These are phyloP conservation scores for Diaporthe destruens DNA, from an alignment of 2,329 filamentous ascomycete species.

Conservation along the genomic window DNA sequence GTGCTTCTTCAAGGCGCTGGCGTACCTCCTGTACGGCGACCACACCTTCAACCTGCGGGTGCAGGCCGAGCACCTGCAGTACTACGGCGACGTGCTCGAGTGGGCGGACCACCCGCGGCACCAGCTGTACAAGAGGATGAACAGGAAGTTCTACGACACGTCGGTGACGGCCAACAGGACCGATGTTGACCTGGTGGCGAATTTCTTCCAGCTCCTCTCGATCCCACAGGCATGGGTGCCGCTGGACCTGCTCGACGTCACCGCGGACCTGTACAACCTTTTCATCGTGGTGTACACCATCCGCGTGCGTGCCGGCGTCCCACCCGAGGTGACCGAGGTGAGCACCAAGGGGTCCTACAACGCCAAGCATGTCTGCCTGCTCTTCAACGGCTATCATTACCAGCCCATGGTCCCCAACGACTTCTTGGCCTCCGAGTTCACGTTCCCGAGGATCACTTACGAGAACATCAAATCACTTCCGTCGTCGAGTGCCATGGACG, in stretches of 20 bases:
- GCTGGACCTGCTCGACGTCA: constrained; percentile 49
- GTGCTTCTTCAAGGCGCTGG: constrained; percentile 52
- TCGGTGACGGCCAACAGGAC: not conserved
- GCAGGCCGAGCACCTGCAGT: constrained; percentile 52
- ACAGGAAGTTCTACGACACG: constrained; percentile 44
- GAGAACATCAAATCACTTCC: constrained; percentile 28
- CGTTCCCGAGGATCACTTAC: constrained; percentile 49
- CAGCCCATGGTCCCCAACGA: constrained; percentile 52
- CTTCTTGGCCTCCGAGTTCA: constrained; percentile 50
- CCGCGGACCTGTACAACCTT: constrained; percentile 52
- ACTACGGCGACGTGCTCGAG: constrained; percentile 47
- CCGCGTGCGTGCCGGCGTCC: not conserved
- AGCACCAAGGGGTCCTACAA: constrained; percentile 50
- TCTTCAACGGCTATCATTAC: constrained; percentile 47
- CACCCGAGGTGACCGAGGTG: constrained; percentile 48
- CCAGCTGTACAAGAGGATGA: constrained; percentile 46
- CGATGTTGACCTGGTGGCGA: constrained; percentile 39
- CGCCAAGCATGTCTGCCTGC: constrained; percentile 51
- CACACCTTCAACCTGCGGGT: constrained; percentile 47
- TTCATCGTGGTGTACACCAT: constrained; percentile 50
- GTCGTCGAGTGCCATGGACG: not conserved
- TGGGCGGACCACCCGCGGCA: constrained; percentile 47
- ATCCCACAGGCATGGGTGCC: constrained; percentile 49
- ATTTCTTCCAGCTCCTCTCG: constrained; percentile 50
- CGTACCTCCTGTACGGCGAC: constrained; percentile 48